Evolutionary conservation across 148 eudicot species (phyloP).

Genomic region (Silene latifolia): DNA sequence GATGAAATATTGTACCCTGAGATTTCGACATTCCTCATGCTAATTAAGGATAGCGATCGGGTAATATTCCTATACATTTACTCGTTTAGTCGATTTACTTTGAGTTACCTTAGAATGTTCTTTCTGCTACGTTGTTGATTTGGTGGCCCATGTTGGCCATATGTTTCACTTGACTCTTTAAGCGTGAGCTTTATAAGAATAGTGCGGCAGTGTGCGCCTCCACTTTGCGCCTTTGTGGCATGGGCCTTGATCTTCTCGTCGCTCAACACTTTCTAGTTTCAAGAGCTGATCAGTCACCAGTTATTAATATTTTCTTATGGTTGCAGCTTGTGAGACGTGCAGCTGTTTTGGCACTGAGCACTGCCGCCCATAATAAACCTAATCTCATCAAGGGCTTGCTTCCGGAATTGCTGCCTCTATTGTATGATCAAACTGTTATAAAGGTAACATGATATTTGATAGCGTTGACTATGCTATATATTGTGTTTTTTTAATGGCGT

Average conservation of each 20-base stretch:
- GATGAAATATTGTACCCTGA: constrained; percentile 84
- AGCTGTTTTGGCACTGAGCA: constrained; percentile 92
- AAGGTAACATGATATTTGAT: constrained; percentile 80
- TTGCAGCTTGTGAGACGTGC: constrained; percentile 99
- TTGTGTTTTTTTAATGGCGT: not conserved
- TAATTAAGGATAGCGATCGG: constrained; percentile 90
- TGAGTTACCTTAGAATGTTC: not conserved
- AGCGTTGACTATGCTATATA: not conserved
- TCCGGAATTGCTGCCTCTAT: constrained; percentile 85
- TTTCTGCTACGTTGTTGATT: too few species aligned
- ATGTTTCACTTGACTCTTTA: not conserved
- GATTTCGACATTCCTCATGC: constrained; percentile 88
- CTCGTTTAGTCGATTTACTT: not conserved
- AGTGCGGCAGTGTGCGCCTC: not conserved
- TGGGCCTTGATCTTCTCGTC: not conserved
- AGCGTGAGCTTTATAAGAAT: not conserved
- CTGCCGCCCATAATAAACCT: constrained; percentile 96
- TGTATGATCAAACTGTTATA: constrained; percentile 89
- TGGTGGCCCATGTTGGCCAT: not conserved
- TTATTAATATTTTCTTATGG: not conserved
- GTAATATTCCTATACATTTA: constrained; percentile 31
- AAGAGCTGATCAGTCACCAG: not conserved
- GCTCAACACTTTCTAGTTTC: not conserved
- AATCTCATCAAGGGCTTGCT: constrained; percentile 89
- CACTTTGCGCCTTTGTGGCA: not conserved